Evolutionary conservation across 139 green algal genomes (phyloP).

Genomic region (Chlorella sp.): DNA sequence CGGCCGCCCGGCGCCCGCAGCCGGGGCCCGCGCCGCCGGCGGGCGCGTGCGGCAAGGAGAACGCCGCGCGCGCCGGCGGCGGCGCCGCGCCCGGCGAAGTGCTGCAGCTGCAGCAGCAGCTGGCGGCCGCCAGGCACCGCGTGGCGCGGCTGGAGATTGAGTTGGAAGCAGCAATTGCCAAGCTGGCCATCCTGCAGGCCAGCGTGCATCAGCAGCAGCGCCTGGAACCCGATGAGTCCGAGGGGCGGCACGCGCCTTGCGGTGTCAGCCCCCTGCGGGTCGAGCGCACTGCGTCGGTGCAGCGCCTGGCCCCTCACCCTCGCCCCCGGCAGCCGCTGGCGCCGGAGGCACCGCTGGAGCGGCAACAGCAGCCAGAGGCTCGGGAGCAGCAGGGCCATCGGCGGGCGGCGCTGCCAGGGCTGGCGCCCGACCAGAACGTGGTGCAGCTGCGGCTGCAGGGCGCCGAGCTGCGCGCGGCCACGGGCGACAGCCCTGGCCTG

Average conservation of each 20-base stretch:
- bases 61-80: background rate
- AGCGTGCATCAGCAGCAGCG: background rate
- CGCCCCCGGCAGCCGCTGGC: background rate
- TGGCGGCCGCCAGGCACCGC: background rate
- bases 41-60: background rate
- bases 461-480: background rate
- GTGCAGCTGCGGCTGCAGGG: slow-evolving; percentile 19
- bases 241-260: background rate
- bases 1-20: background rate
- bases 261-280: background rate
- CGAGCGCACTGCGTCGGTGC: background rate
- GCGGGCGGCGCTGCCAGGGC: background rate
- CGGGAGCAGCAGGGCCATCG: background rate
- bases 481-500: background rate
- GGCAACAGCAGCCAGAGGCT: background rate
- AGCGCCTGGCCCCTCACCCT: background rate
- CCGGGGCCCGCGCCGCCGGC: background rate
- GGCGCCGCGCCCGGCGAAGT: background rate
- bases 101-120: slow-evolving; percentile 23
- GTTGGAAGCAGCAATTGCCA: slow-evolving; percentile 9
- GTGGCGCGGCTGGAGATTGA: slow-evolving; percentile 16
- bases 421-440: slow-evolving; percentile 1
- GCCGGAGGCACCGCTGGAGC: background rate
- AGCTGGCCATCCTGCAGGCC: slow-evolving; percentile 9
- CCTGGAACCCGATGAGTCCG: background rate